A percentile compares a stretch with the other conserved stretches of the same genome.
These are phyloP conservation scores for Lanzia echinophila DNA, from an alignment of 2,329 filamentous ascomycete species.

Conservation along the genomic window DNA sequence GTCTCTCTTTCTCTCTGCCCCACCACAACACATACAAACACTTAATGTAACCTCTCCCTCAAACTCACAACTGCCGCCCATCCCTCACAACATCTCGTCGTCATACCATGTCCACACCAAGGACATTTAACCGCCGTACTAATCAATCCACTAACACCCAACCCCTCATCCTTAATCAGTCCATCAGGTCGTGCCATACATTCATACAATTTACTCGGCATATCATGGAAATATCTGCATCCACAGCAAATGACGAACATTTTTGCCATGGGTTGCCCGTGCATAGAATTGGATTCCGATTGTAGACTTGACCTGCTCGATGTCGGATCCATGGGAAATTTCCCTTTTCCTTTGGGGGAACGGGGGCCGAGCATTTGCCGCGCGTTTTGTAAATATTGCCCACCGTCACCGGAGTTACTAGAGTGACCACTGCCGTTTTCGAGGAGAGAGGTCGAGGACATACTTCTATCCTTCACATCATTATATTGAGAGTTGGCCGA, in stretches of 20 bases:
- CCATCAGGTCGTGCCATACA: constrained; percentile 55
- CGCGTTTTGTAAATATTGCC: constrained; percentile 22
- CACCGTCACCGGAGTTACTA: constrained; percentile 9
- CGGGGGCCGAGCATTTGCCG: constrained; percentile 15
- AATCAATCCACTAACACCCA: constrained; percentile 49
- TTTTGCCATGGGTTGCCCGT: constrained; percentile 41
- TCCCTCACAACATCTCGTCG: constrained; percentile 59
- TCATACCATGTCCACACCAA: constrained; percentile 69
- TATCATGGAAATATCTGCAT: constrained; percentile 59
- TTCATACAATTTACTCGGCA: constrained; percentile 58
- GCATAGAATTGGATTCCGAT: neutral
- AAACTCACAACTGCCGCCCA: constrained; percentile 61
- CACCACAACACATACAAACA: neutral
- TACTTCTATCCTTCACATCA: neutral
- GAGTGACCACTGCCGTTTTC: constrained; percentile 1
- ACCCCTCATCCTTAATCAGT: constrained; percentile 43
- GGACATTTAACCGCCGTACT: constrained; percentile 60
- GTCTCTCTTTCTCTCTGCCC: neutral
- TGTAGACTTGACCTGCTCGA: neutral
- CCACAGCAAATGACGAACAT: constrained; percentile 60
- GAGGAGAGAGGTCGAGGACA: neutral
- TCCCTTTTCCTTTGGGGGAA: constrained; percentile 1
- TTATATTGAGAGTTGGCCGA: constrained; percentile 1
- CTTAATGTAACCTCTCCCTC: constrained; percentile 54
- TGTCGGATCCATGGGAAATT: neutral